A percentile compares a stretch with the other conserved stretches of the same genome.
Conservation (phyloP, 768 basidiomycete species). For the Dacryopinax primogenitus region DNA sequence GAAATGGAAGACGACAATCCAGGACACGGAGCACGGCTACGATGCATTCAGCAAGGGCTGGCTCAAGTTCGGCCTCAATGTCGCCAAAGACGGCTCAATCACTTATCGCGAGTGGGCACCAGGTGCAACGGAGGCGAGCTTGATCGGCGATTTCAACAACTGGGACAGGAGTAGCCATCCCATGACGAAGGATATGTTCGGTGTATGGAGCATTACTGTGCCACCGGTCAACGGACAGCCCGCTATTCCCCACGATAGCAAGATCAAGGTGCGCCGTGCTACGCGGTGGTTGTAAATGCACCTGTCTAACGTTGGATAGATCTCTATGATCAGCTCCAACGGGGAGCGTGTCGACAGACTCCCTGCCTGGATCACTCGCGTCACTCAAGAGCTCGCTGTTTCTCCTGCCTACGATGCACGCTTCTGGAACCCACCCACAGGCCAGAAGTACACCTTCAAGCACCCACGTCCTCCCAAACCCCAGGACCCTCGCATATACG, state of each 20-base stretch:
- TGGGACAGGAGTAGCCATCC: slow-evolving; percentile 81
- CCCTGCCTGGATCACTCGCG: slow-evolving; percentile 88
- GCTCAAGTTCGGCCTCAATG: slow-evolving; percentile 56
- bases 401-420: slow-evolving; percentile 91
- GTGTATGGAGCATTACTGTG: slow-evolving; percentile 77
- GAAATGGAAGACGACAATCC: slow-evolving; percentile 64
- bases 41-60: slow-evolving; percentile 71
- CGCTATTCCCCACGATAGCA: slow-evolving; percentile 87
- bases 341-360: slow-evolving; percentile 79
- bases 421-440: slow-evolving; percentile 91
- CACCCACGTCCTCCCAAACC: slow-evolving; percentile 57
- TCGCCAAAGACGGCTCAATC: slow-evolving; percentile 52
- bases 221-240: slow-evolving; percentile 58
- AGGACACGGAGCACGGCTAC: slow-evolving; percentile 69
- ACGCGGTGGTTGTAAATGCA: background rate
- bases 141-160: slow-evolving; percentile 92
- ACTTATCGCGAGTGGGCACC: slow-evolving; percentile 95
- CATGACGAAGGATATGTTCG: slow-evolving; percentile 73
- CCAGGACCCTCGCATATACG: slow-evolving; percentile 68
- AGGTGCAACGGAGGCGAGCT: slow-evolving; percentile 61
- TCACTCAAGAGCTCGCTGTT: slow-evolving; percentile 81
- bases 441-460: slow-evolving; percentile 68
- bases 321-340: slow-evolving; percentile 75
- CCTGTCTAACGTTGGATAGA: slow-evolving; percentile 34
- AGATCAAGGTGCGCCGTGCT: slow-evolving; percentile 58